Conservation (phyloP, 169 alveolate genomes). For the Miamiensis avidus region DNA sequence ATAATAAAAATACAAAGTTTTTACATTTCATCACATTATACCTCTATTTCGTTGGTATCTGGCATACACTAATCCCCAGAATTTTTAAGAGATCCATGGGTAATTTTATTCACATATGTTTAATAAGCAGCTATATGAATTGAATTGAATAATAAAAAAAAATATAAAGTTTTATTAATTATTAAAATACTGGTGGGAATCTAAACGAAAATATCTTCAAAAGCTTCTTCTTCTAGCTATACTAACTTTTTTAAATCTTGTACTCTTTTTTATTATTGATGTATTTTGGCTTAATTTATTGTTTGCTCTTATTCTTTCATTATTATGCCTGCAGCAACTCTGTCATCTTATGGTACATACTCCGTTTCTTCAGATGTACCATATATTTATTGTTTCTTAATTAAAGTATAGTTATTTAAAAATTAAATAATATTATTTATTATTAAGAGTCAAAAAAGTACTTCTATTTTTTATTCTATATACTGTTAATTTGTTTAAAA, state of each 20-base stretch:
- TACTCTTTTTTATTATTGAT: constrained; percentile 6
- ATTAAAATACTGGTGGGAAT: constrained; percentile 6
- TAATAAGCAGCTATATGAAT: constrained; percentile 7
- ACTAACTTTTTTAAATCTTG: neutral
- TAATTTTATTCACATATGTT: constrained; percentile 17
- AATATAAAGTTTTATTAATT: neutral
- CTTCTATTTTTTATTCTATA: no score
- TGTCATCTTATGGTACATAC: no score
- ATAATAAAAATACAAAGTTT: neutral
- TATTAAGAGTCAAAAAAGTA: no score
- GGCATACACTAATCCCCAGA: constrained; percentile 15
- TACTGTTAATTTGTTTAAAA: no score
- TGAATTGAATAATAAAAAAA: no score
- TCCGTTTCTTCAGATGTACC: no score
- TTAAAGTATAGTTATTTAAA: no score
- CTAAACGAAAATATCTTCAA: constrained; percentile 13
- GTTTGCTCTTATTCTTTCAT: no score
- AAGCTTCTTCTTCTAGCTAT: constrained; percentile 8
- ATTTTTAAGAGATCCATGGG: constrained; percentile 1
- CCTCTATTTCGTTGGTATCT: neutral
- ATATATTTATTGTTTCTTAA: no score
- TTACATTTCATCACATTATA: constrained; percentile 12
- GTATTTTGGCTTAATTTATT: constrained; percentile 10
- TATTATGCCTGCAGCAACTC: no score
- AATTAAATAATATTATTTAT: no score